Conservation (phyloP, 495 filamentous ascomycete species). For the Thermothielavioides terrestris region DNA sequence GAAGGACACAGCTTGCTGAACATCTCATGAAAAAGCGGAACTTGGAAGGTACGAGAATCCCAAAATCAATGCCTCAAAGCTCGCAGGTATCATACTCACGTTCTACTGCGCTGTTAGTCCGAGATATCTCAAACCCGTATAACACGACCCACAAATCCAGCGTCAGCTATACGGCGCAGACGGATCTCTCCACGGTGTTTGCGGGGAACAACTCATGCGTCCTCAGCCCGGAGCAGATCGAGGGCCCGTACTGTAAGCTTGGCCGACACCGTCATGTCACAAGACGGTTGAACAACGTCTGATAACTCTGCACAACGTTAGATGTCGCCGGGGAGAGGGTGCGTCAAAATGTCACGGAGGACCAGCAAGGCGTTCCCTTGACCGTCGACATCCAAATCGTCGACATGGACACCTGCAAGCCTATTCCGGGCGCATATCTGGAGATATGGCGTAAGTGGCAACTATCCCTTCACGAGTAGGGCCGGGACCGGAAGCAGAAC, state of each 20-base stretch:
- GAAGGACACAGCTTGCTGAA: not conserved
- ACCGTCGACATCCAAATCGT: conserved; percentile 53
- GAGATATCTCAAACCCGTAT: not conserved
- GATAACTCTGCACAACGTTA: too few relatives aligned
- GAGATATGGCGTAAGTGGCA: conserved; percentile 44
- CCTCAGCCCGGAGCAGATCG: conserved; percentile 43
- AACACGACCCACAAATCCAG: not conserved
- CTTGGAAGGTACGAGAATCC: not conserved
- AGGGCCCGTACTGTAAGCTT: conserved; percentile 45
- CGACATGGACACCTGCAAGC: conserved; percentile 50
- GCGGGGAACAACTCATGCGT: conserved; percentile 42
- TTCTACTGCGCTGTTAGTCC: not conserved
- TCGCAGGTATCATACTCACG: not conserved
- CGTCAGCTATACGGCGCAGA: not conserved
- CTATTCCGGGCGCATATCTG: conserved; percentile 45
- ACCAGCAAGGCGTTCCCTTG: conserved; percentile 47
- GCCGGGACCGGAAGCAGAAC: not conserved
- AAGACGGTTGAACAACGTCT: not conserved
- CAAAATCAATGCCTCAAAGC: too few relatives aligned
- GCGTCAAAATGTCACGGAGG: conserved; percentile 46
- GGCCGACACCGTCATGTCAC: not conserved
- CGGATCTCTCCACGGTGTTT: conserved; percentile 26
- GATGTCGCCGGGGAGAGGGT: conserved; percentile 38
- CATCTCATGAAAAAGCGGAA: not conserved
- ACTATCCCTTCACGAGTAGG: not conserved